Conservation (phyloP, 257 asterid genomes). For the Henckelia pumila region DNA sequence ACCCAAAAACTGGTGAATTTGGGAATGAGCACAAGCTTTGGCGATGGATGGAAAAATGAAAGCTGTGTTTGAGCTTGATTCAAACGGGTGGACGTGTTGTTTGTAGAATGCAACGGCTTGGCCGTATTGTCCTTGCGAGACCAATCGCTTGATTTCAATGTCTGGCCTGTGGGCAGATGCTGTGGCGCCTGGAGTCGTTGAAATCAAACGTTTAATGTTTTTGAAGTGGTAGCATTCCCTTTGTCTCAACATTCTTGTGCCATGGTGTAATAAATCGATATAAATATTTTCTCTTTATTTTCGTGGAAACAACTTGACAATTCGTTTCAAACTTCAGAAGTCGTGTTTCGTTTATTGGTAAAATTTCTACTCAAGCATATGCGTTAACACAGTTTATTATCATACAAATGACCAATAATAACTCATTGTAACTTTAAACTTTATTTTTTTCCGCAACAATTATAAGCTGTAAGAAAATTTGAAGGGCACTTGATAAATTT, state of each 20-base stretch:
- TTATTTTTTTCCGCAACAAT: background rate
- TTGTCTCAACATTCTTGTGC: background rate
- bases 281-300: too few species aligned
- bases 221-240: background rate
- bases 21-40: conserved; percentile 58
- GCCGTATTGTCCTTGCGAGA: conserved; percentile 35
- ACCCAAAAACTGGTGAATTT: conserved; percentile 39
- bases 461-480: background rate
- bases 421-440: too few species aligned
- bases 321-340: too few species aligned
- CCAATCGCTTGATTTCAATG: conserved; percentile 35
- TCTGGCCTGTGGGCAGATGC: conserved; percentile 25
- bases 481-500: too few species aligned
- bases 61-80: conserved; percentile 34
- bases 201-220: conserved; percentile 36
- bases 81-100: conserved; percentile 46
- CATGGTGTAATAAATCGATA: background rate
- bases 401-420: too few species aligned
- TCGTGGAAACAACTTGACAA: too few species aligned
- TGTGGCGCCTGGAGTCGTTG: conserved; percentile 34
- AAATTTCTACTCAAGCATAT: too few species aligned
- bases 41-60: conserved; percentile 62
- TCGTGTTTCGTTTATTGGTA: too few species aligned
- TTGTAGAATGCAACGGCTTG: conserved; percentile 47
- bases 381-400: too few species aligned